These are phyloP conservation scores for Debaryomyces hansenii DNA, from an alignment of 805 yeast genomes.

Conservation along the genomic window DNA sequence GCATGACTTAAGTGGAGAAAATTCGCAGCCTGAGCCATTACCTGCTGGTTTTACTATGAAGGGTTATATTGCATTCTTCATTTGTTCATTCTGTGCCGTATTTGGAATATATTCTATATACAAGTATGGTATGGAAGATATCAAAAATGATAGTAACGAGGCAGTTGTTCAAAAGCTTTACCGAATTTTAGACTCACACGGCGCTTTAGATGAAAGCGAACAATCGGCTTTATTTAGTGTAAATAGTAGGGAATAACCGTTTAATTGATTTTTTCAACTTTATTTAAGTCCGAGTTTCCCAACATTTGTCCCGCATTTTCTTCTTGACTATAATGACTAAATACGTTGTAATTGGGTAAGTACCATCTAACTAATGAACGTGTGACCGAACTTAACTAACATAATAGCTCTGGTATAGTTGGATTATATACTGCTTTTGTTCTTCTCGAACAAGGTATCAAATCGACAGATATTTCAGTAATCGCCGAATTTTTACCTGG, in stretches of 20 bases:
- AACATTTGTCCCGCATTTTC: neutral
- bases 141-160: conserved; percentile 48
- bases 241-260: conserved; percentile 4
- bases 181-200: conserved; percentile 28
- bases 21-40: conserved; percentile 57
- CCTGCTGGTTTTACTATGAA: conserved; percentile 70
- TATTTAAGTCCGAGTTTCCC: neutral
- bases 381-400: neutral
- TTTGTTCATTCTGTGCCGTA: conserved; percentile 56
- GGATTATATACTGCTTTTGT: conserved; percentile 61
- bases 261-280: neutral
- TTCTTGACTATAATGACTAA: conserved; percentile 9
- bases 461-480: conserved; percentile 45
- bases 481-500: conserved; percentile 74
- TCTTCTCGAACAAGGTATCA: neutral
- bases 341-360: conserved; percentile 33
- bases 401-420: conserved; percentile 57
- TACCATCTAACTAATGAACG: neutral
- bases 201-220: conserved; percentile 24
- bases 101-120: conserved; percentile 62
- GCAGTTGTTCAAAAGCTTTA: conserved; percentile 37
- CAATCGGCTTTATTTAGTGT: conserved; percentile 5
- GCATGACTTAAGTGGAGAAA: conserved; percentile 60
- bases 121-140: conserved; percentile 66
- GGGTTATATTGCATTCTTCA: conserved; percentile 63